phyloP scores from a whole-genome alignment of 495 filamentous ascomycete genomes.

The Podospora comata region DNA sequence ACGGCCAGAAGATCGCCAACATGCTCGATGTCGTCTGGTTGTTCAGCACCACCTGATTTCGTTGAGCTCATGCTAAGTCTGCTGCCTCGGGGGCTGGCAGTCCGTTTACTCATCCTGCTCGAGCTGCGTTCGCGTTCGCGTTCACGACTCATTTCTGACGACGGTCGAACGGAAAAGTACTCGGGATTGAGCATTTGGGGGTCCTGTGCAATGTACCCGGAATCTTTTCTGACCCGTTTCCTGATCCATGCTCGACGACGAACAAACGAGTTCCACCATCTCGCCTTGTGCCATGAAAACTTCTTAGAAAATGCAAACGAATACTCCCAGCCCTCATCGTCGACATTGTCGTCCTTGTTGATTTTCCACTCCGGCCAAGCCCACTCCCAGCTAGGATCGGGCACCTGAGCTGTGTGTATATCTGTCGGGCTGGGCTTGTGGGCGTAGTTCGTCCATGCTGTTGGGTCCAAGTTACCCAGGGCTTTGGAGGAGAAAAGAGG shows the following conservation, averaged over 20 bases:
- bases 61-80: constrained; percentile 26
- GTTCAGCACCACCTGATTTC: constrained; percentile 14
- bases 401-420: constrained; percentile 86
- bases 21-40: constrained; percentile 54
- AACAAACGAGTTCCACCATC: constrained; percentile 92
- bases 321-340: constrained; percentile 96
- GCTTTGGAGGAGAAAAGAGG: constrained; percentile 83
- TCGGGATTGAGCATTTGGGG: constrained; percentile 70
- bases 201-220: constrained; percentile 37
- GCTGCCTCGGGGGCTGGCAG: constrained; percentile 24
- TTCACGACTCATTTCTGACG: constrained; percentile 35
- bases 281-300: constrained; percentile 87
- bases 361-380: constrained; percentile 92
- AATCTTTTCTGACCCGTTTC: constrained; percentile 64
- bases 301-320: constrained; percentile 74
- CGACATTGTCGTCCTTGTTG: constrained; percentile 76
- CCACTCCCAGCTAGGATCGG: constrained; percentile 96
- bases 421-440: constrained; percentile 74
- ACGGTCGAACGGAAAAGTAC: constrained; percentile 77
- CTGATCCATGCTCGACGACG: constrained; percentile 84
- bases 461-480: constrained; percentile 80
- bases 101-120: constrained; percentile 28
- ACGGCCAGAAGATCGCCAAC: constrained; percentile 61
- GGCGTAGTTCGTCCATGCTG: constrained; percentile 76
- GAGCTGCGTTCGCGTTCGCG: constrained; percentile 9